Base-by-base conservation (phyloP, 257 asterid species). In the Lycium ferocissimum region DNA sequence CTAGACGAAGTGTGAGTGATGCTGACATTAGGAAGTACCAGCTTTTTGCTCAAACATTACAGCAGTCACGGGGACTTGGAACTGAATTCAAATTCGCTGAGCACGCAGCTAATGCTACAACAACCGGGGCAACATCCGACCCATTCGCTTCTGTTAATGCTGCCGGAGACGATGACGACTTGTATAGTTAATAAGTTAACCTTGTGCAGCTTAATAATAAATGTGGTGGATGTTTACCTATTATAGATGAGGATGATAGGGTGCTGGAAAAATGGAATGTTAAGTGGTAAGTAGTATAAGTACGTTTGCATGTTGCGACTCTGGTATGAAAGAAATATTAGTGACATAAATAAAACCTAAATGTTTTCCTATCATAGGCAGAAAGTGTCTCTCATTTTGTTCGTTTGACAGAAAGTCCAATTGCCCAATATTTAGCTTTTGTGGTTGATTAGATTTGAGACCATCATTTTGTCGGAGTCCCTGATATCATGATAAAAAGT, bases 1-100 rank as follows among this genome's bases (percentile, higher is more conserved):
- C 98, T 3, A 84, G 98, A 47, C 86, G 98, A 90, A 94, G 98
- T 76, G 98, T 94, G 17, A 93, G 98, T 20, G 98, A 94, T 67
- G 97, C 97, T 2, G 98, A 94, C 80, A 92, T 93, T 67, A 92
- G 97, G 59, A 94, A 94, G 89, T 94, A 93, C 83, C 97, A 92
- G 89, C 87, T 92, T 3, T 93, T 94, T 85, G 95, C 97, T 38
- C 98, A 93, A 88, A 94, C 98, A 6, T 86, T 94, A 91, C 98
- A 94, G 92, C 98, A 94, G 67, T 94, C 98, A 1, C 86, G 98
- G 83, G 98, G 97, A 13, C 92, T 94, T n/a, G 98, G 98, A 12
- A 78, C 94, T 0, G 98, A 93, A 43, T 94, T 94, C 87, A 87
- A 93, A 51, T 94, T 94, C 85, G 79, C 93, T 0, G 95, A 94